Conservation (phyloP, 73 alveolate species). For the Paramecium biaurelia region DNA sequence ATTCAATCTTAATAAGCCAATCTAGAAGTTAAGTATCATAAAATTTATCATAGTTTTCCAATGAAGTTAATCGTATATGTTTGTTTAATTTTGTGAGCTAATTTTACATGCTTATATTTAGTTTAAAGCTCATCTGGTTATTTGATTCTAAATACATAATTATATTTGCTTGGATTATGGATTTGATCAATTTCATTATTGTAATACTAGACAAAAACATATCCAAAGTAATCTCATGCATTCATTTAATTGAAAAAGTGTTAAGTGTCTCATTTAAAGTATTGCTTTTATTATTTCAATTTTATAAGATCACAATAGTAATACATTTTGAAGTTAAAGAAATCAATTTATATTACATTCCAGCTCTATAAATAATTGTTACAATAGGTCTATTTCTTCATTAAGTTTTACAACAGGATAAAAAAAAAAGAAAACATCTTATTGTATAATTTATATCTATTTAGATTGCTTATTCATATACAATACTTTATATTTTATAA, state of each 20-base stretch:
- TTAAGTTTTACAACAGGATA: background rate
- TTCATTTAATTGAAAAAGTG: constrained; percentile 3
- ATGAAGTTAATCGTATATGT: constrained; percentile 3
- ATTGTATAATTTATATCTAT: background rate
- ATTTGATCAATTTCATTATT: background rate
- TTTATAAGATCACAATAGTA: background rate
- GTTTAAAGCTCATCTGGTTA: background rate
- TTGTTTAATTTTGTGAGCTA: background rate
- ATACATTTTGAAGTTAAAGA: background rate
- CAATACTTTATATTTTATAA: background rate
- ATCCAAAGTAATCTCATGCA: background rate
- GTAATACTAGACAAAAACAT: background rate
- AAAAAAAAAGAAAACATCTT: background rate
- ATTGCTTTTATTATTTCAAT: background rate
- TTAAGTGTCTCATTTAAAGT: constrained; percentile 18
- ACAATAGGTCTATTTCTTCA: background rate
- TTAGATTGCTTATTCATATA: background rate
- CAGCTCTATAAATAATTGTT: background rate
- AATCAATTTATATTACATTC: background rate
- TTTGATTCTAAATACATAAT: constrained; percentile 34
- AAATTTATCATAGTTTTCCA: background rate
- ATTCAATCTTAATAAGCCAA: background rate
- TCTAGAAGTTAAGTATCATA: background rate
- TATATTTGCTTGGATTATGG: constrained; percentile 28
- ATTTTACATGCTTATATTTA: background rate